Conservation (phyloP, 1,284 basidiomycete species). For the Rhizopogon hawkerae region DNA sequence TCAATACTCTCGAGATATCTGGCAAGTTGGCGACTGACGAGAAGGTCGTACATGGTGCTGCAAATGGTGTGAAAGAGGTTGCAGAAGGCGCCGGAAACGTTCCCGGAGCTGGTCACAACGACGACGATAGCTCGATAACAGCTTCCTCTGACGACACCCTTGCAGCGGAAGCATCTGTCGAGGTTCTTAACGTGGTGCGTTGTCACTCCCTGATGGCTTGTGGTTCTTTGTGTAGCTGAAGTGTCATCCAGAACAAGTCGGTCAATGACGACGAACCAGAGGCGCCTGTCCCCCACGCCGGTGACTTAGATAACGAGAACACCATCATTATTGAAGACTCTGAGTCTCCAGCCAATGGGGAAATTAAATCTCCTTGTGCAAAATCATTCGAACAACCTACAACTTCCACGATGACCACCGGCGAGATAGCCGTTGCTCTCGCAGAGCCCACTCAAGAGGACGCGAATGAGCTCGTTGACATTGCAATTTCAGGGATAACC, state of each 20-base stretch:
- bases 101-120: background rate
- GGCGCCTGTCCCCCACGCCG: background rate
- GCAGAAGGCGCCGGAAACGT: background rate
- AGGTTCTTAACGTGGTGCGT: conserved; percentile 1
- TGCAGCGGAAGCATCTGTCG: background rate
- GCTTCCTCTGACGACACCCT: background rate
- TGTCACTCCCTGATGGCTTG: background rate
- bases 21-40: background rate
- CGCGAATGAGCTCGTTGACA: background rate
- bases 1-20: background rate
- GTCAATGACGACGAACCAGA: background rate
- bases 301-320: conserved; percentile 5
- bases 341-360: background rate
- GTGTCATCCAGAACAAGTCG: background rate
- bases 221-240: background rate
- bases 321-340: background rate
- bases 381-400: background rate
- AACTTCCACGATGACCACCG: no score
- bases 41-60: background rate
- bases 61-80: background rate
- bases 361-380: background rate
- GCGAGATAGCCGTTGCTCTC: background rate
- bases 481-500: background rate
- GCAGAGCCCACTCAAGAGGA: background rate
- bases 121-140: background rate